Base-by-base conservation (phyloP, 306 rosid genomes). In the Quercus variabilis region DNA sequence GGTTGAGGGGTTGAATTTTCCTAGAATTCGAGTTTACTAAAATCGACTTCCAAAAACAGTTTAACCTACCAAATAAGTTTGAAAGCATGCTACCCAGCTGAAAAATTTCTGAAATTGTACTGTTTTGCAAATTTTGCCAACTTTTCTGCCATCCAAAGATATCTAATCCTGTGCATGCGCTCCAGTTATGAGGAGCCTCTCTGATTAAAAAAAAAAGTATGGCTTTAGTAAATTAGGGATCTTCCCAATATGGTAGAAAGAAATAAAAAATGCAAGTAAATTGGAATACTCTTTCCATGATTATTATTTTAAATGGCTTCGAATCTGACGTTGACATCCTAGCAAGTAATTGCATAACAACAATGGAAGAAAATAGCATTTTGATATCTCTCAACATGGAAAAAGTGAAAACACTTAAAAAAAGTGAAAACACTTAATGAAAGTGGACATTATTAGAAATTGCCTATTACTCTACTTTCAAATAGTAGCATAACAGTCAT, bases 91-190 rank as follows among this genome's bases (percentile, higher is more conserved):
- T 21, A 21, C 23, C 23, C 23, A 21, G 23, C 23, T 21, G 23
- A 21, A 21, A 21, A 21, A 21, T 21, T 21, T 21, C 23, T 21
- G 23, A 21, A 21, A 21, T 21, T 21, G 23, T 21, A 21, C 23
- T 21, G 23, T 21, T 21, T 21, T 0, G 23, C 23, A 25, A 1
- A 25, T 25, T 25, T 25, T 25, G 26, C 1, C 1, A 25, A 25
- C 1, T 62, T 75, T 80, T 78, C 81, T 79, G 68, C 73, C 77
- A 55, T 43, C 54, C 55, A 15, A 80, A 82, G 75, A 76, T 76
- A 75, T 72, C 78, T 74, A 84, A 73, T 81, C 79, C 82, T 77
- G 74, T 76, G 81, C 83, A 73, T 59, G 67, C 81, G 41, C 74
- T 18, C 74, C 73, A 74, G 60, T 64, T 21, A 51, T 23, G 25